These are phyloP conservation scores for Microstegium vimineum DNA, from an alignment of 176 grass and related monocot species.

Conservation along the genomic window DNA sequence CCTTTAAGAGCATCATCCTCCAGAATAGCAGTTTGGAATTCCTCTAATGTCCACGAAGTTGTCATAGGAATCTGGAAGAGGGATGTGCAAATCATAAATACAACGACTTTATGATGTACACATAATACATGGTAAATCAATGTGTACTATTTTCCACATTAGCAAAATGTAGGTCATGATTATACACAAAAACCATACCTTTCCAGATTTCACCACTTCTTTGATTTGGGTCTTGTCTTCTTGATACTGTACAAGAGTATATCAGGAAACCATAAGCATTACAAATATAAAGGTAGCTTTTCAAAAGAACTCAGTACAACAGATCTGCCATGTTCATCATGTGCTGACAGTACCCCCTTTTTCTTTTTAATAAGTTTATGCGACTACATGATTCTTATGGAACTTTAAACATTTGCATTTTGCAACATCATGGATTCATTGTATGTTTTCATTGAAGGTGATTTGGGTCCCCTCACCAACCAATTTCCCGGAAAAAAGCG, in stretches of 20 bases:
- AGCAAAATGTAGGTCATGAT: neutral
- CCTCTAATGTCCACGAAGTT: conserved; percentile 61
- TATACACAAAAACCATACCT: conserved; percentile 24
- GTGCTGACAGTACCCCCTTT: neutral
- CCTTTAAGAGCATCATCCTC: conserved; percentile 59
- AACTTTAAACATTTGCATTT: neutral
- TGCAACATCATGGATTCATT: neutral
- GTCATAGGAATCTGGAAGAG: conserved; percentile 66
- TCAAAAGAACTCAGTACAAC: neutral
- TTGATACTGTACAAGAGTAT: conserved; percentile 51
- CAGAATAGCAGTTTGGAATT: conserved; percentile 61
- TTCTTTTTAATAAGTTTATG: neutral
- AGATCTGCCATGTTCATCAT: neutral
- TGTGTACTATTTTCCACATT: neutral
- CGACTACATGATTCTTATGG: neutral
- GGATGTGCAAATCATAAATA: conserved; percentile 15
- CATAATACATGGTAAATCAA: conserved; percentile 14
- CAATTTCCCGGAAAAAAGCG: neutral
- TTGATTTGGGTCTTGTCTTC: conserved; percentile 60
- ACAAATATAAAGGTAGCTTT: neutral
- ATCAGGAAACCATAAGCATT: conserved; percentile 8
- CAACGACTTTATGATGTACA: neutral
- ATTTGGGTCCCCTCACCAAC: neutral
- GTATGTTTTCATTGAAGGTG: neutral
- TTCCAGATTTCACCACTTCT: conserved; percentile 60